These are phyloP conservation scores for Geosmithia morbida DNA, from an alignment of 2,329 filamentous ascomycete species.

Conservation along the genomic window DNA sequence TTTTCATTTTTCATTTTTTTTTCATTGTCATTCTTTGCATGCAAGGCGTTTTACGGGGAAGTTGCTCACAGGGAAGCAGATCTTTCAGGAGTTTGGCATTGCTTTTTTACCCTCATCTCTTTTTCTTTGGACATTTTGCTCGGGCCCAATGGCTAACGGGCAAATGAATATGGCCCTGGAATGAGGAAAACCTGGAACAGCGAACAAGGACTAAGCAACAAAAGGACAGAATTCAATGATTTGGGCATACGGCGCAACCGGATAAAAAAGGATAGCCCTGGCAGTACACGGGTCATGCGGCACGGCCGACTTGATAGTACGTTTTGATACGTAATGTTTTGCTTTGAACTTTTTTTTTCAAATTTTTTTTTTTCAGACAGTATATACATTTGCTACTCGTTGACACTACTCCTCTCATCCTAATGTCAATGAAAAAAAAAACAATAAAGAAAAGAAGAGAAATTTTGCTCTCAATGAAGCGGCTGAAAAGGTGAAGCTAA, in stretches of 20 bases:
- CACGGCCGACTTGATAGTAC: neutral
- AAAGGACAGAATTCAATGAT: neutral
- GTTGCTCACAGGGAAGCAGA: neutral
- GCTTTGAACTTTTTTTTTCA: neutral
- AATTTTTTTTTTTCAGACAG: neutral
- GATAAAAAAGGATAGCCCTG: neutral
- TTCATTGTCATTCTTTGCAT: slow-evolving; percentile 1
- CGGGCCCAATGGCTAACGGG: neutral
- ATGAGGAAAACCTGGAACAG: neutral
- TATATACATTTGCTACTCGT: neutral
- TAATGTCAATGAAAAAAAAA: neutral
- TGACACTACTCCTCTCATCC: neutral
- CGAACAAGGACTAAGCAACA: neutral
- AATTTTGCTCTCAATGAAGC: too few relatives aligned
- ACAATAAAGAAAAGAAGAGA: too few relatives aligned
- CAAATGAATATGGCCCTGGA: neutral
- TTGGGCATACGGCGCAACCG: neutral
- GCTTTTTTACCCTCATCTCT: neutral
- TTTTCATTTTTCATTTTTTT: neutral
- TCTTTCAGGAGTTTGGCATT: neutral
- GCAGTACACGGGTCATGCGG: neutral
- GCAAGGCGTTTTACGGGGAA: neutral
- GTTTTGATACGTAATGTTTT: too few relatives aligned
- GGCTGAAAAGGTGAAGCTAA: too few relatives aligned
- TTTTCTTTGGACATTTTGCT: neutral